Conservation (phyloP, 2,329 filamentous ascomycete genomes). For the Elsinoe australis region DNA sequence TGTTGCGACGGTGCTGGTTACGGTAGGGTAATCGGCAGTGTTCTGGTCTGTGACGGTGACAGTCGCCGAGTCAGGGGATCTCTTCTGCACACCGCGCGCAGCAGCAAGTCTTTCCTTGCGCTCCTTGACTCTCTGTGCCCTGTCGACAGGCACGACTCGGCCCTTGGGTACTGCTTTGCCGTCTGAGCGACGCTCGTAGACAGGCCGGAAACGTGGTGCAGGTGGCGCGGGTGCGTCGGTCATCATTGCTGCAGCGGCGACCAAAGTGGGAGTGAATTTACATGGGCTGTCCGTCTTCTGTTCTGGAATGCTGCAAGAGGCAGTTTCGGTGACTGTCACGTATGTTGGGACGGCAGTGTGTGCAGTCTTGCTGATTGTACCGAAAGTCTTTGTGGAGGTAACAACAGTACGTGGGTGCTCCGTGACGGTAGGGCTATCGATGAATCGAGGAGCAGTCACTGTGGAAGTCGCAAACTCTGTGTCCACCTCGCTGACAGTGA, state of each 20-base stretch:
- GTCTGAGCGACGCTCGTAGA: neutral
- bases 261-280: conserved; percentile 26
- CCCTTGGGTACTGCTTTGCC: neutral
- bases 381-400: conserved; percentile 27
- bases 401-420: conserved; percentile 21
- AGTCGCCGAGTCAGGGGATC: conserved; percentile 30
- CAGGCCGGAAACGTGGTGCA: conserved; percentile 17
- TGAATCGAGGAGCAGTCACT: conserved; percentile 16
- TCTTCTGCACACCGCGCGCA: conserved; percentile 21
- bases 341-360: conserved; percentile 19
- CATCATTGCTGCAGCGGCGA: conserved; percentile 20
- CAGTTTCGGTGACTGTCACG: conserved; percentile 28
- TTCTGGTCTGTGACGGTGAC: conserved; percentile 29
- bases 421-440: conserved; percentile 18
- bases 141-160: conserved; percentile 19
- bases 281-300: conserved; percentile 25
- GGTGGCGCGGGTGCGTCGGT: conserved; percentile 12
- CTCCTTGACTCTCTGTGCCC: conserved; percentile 23
- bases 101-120: conserved; percentile 25
- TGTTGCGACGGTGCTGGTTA: conserved; percentile 14
- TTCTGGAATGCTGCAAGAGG: conserved; percentile 28
- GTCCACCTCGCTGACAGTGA: conserved; percentile 23
- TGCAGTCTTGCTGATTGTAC: conserved; percentile 26
- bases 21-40: conserved; percentile 20
- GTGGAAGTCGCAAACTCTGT: conserved; percentile 4